Base-by-base conservation (phyloP, 1,284 basidiomycete genomes). In the Lignosus rhinocerotis region DNA sequence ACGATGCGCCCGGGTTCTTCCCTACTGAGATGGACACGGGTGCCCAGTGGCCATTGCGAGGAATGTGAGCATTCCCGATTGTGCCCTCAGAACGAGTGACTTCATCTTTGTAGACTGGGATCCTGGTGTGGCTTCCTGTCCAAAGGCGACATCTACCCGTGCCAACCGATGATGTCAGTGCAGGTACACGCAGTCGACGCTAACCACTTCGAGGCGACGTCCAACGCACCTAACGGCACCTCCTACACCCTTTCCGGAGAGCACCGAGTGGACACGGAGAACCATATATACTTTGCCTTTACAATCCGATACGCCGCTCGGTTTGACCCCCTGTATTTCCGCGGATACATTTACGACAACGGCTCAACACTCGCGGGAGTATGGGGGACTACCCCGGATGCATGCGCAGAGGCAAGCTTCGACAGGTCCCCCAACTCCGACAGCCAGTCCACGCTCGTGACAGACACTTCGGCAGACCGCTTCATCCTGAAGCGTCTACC, bases 401-500 rank as follows among this genome's bases (percentile, higher is more conserved):
- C 30, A 6, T 32, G 14, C 30, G 16, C 16, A 5, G 50, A 51
- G 19, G 19, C 7, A 12, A 11, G 21, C 5, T 42, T 42, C 19
- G 21, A 51, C 10, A 31, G 38, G 14, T 42, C 38, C 19, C 30
- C n/a, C 7, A 43, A 51, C 31, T 25, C 21, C 11, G 55, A 51
- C 16, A 50, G 50, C 25, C 51, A 48, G 3, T 50, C 44, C 12
- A 36, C 54, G 1, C 50, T 53, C 25, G 45, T 53, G 4, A 36
- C 36, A 33, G 43, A 48, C 39, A 11, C 49, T 0, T 19, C 34
- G 2, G 43, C 43, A 9, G 41, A 56, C 36, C 43, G 47, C 9
- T 59, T 62, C 55, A 45, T 57, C 46, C 56, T 52, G 50, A 62
- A 59, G 16, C 50, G 55, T 8, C 50, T 55, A 3, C 38, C 58